These are phyloP conservation scores for Neofusicoccum umdonicola DNA, from an alignment of 2,329 filamentous ascomycete genomes.

Conservation along the genomic window DNA sequence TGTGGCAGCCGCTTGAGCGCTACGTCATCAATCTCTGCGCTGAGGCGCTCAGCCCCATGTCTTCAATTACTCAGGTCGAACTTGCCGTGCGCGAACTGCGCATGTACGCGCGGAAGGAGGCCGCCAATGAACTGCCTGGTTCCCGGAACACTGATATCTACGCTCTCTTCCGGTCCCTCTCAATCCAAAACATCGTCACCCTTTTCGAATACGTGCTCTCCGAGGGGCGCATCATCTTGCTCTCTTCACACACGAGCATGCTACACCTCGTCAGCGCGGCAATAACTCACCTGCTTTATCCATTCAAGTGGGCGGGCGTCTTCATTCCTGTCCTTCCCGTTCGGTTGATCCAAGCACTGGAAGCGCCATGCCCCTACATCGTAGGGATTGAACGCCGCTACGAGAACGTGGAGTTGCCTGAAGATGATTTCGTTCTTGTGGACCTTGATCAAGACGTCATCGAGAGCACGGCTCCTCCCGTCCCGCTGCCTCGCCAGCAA, in stretches of 20 bases:
- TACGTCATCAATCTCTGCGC: slow-evolving; percentile 97
- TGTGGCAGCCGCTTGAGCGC: slow-evolving; percentile 94
- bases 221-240: slow-evolving; percentile 91
- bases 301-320: slow-evolving; percentile 88
- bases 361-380: slow-evolving; percentile 95
- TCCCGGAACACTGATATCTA: slow-evolving; percentile 91
- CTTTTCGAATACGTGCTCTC: slow-evolving; percentile 90
- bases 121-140: slow-evolving; percentile 86
- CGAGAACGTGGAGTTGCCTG: slow-evolving; percentile 78
- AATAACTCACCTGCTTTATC: slow-evolving; percentile 81
- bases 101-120: slow-evolving; percentile 90
- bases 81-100: slow-evolving; percentile 84
- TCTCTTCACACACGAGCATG: slow-evolving; percentile 96
- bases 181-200: slow-evolving; percentile 86
- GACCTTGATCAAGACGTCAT: slow-evolving; percentile 91
- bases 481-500: slow-evolving; percentile 79
- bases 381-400: slow-evolving; percentile 93
- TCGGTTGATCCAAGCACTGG: slow-evolving; percentile 81
- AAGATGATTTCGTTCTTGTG: slow-evolving; percentile 88
- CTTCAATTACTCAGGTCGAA: slow-evolving; percentile 94
- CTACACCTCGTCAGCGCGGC: slow-evolving; percentile 88
- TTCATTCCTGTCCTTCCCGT: slow-evolving; percentile 91
- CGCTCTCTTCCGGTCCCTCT: slow-evolving; percentile 84
- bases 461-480: slow-evolving; percentile 76
- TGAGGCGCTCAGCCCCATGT: slow-evolving; percentile 86